Evolutionary conservation across 2,329 filamentous ascomycete species (phyloP).

Genomic region (Epichloe hybrida): DNA sequence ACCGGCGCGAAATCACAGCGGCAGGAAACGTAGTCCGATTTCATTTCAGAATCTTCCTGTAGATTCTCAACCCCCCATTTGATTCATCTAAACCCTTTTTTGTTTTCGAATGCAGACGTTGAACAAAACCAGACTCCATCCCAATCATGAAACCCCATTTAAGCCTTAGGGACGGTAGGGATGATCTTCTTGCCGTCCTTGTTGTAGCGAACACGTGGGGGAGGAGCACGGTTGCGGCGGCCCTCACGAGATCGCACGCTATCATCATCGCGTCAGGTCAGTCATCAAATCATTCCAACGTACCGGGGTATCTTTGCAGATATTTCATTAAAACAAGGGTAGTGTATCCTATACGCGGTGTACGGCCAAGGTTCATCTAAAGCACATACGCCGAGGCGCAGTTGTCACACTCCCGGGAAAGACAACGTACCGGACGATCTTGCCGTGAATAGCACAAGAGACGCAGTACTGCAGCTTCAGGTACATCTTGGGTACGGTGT

Average conservation of each 20-base stretch:
- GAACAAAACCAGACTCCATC: slow-evolving; percentile 26
- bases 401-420: slow-evolving; percentile 46
- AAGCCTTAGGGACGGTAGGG: slow-evolving; percentile 45
- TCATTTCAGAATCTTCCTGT: slow-evolving; percentile 8
- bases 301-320: slow-evolving; percentile 10
- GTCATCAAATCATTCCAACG: slow-evolving; percentile 11
- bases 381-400: slow-evolving; percentile 35
- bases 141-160: slow-evolving; percentile 19
- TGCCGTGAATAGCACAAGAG: slow-evolving; percentile 99
- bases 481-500: slow-evolving; percentile 99
- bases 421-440: slow-evolving; percentile 96
- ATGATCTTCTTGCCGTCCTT: slow-evolving; percentile 99
- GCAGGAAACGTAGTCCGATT: slow-evolving; percentile 12
- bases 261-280: slow-evolving; percentile 19
- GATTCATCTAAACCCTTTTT: slow-evolving; percentile 22
- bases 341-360: slow-evolving; percentile 20
- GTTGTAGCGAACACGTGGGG: slow-evolving; percentile 99
- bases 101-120: slow-evolving; percentile 20
- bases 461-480: slow-evolving; percentile 99
- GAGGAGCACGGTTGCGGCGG: slow-evolving; percentile 96
- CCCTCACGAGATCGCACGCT: slow-evolving; percentile 96
- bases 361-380: slow-evolving; percentile 50
- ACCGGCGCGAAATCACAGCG: not conserved
- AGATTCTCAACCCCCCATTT: slow-evolving; percentile 18
- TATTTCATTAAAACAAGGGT: slow-evolving; percentile 1